phyloP scores from a whole-genome alignment of 495 filamentous ascomycete genomes.

The Lophiostoma macrostomum region DNA sequence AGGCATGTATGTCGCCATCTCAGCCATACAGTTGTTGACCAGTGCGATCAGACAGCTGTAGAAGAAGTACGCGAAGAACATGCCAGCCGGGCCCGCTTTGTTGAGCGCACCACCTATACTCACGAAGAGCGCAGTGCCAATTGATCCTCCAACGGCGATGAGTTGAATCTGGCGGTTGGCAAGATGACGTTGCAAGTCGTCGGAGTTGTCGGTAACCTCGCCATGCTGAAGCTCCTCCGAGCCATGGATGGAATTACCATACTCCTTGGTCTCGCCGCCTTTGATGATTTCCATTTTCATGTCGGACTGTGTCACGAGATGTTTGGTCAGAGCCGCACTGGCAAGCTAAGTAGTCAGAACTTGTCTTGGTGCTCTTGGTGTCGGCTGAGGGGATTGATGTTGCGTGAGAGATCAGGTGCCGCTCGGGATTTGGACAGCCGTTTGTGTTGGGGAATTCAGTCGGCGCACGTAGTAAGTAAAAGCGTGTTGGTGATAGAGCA shows the following conservation, averaged over 20 bases:
- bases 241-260: constrained; percentile 4
- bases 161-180: constrained; percentile 40
- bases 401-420: too few species aligned
- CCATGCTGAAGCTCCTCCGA: constrained; percentile 13
- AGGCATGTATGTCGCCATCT: constrained; percentile 48
- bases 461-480: too few species aligned
- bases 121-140: constrained; percentile 42
- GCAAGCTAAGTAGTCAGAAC: too few species aligned
- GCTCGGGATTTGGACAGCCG: too few species aligned
- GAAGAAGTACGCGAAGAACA: constrained; percentile 38
- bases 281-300: constrained; percentile 12
- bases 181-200: constrained; percentile 29
- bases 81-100: constrained; percentile 37
- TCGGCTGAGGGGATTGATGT: too few species aligned
- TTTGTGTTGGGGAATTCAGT: too few species aligned
- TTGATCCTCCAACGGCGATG: constrained; percentile 44
- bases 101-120: constrained; percentile 36
- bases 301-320: too few species aligned
- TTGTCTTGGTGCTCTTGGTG: too few species aligned
- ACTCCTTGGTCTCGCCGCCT: constrained; percentile 20
- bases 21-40: constrained; percentile 50
- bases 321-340: too few species aligned
- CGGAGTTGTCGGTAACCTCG: constrained; percentile 20
- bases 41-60: constrained; percentile 34
- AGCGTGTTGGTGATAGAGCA: too few species aligned